Evolutionary conservation across 495 filamentous ascomycete species (phyloP), one percentile per base, ranked within the genome.

Genomic region (Xylaria scruposa): DNA sequence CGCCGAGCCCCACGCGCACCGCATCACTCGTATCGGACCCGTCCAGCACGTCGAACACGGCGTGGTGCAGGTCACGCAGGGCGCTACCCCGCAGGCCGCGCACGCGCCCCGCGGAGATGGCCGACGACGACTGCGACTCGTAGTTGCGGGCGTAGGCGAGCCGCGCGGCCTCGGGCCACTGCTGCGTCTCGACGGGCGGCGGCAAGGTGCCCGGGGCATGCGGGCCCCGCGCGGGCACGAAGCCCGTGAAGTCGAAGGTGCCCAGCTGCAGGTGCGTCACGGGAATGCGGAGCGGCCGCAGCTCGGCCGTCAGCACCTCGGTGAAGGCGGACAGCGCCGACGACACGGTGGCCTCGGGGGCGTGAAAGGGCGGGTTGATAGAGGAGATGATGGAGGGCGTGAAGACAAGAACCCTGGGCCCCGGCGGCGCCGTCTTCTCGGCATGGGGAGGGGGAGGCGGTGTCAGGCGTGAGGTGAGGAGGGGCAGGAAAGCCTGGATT

Each of bases 181-280:
- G 81, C 3, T 90, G 81, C 3, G 91, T 85, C 65, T 94, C 91
- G 4, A 87, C 83, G 53, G 78, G 54, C 21, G 77, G 73, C 2
- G 79, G 72, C 8, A 80, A 74, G 51, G 78, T 53, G 19, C 77
- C 78, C 49, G 69, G 29, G 68, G 64, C 36, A 60, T 77, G 81
- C 44, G 82, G 53, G 58, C 76, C 61, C 21, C 80, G 78, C 15
- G 77, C 78, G 2, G 84, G 83, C 4, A 81, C 79, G 75, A 88
- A 87, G 66, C 84, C 77, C 1, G 78, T 67, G 67, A 85, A 83
- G 75, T 98, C 95, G 76, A 99, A 93, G 58, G 91, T 94, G 65
- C 96, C 96, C 3, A 98, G 89, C 77, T 92, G 92, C 68, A 99
- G 81, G 69, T 97, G 93, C 3, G 91, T 91, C 3, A 98, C 91